Conservation (phyloP, 2,329 filamentous ascomycete genomes). For the Meredithiella fracta region DNA sequence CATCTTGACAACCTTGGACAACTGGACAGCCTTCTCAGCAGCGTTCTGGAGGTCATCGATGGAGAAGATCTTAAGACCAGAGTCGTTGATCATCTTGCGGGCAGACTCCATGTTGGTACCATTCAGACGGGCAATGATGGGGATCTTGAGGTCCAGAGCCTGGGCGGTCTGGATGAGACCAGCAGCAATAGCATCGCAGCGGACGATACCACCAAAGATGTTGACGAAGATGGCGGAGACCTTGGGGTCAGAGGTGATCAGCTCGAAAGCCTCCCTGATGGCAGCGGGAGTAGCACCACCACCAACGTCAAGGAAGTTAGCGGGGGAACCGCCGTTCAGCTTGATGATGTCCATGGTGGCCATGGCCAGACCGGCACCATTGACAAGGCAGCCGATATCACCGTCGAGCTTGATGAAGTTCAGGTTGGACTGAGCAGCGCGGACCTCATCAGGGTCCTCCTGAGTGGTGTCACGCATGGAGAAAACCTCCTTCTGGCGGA, state of each 20-base stretch:
- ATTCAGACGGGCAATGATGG: slow-evolving; percentile 92
- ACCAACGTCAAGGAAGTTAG: slow-evolving; percentile 98
- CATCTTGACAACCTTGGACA: slow-evolving; percentile 99
- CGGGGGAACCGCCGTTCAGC: slow-evolving; percentile 87
- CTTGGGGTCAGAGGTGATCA: slow-evolving; percentile 97
- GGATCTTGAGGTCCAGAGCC: slow-evolving; percentile 87
- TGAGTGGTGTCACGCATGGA: slow-evolving; percentile 84
- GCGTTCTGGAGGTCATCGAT: slow-evolving; percentile 96
- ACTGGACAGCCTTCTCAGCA: slow-evolving; percentile 95
- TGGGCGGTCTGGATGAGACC: slow-evolving; percentile 91
- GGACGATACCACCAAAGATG: slow-evolving; percentile 98
- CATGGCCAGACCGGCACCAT: slow-evolving; percentile 98
- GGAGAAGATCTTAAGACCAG: slow-evolving; percentile 97
- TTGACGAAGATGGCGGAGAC: slow-evolving; percentile 99
- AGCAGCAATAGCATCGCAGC: slow-evolving; percentile 92
- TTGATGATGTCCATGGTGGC: slow-evolving; percentile 99
- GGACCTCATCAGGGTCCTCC: slow-evolving; percentile 95
- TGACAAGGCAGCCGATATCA: slow-evolving; percentile 97
- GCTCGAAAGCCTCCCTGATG: slow-evolving; percentile 93
- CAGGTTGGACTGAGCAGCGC: slow-evolving; percentile 80
- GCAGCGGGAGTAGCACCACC: slow-evolving; percentile 92
- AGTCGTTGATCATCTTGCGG: slow-evolving; percentile 86
- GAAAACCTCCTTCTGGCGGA: slow-evolving; percentile 94
- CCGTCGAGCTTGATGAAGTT: slow-evolving; percentile 99
- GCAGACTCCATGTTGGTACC: slow-evolving; percentile 96